phyloP scores from a whole-genome alignment of 805 yeast species.

The Cyberlindnera mrakii region DNA sequence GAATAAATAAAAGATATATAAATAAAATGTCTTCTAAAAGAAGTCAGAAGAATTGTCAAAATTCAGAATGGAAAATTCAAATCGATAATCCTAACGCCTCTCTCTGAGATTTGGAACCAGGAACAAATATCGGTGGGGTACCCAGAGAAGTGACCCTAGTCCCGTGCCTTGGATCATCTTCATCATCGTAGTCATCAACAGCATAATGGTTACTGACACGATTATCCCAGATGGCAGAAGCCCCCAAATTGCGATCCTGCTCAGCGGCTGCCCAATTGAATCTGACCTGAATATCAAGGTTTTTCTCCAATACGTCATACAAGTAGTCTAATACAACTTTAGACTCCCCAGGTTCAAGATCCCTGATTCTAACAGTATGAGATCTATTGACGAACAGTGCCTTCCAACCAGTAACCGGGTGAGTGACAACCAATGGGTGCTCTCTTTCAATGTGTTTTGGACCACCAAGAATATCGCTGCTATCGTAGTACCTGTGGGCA shows the following conservation, averaged over 20 bases:
- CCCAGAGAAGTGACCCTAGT: constrained; percentile 49
- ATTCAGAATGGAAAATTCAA: no score
- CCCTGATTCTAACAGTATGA: constrained; percentile 43
- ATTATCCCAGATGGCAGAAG: constrained; percentile 58
- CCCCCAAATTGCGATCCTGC: constrained; percentile 28
- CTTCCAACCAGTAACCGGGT: constrained; percentile 61
- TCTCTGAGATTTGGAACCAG: constrained; percentile 45
- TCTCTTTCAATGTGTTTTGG: constrained; percentile 43
- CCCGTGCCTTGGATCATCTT: constrained; percentile 46
- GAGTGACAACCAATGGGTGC: constrained; percentile 54
- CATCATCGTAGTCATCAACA: constrained; percentile 40
- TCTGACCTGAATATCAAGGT: constrained; percentile 50
- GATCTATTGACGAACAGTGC: constrained; percentile 44
- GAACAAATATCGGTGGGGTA: constrained; percentile 46
- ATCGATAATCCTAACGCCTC: constrained; percentile 36
- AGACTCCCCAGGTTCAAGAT: constrained; percentile 43
- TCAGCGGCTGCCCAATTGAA: constrained; percentile 42
- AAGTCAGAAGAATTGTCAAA: no score
- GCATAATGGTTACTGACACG: constrained; percentile 46
- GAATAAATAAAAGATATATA: no score
- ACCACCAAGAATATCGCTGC: constrained; percentile 39
- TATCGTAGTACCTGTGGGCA: constrained; percentile 33
- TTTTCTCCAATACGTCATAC: constrained; percentile 38
- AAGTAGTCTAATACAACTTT: constrained; percentile 39
- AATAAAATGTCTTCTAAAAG: no score